Conservation (phyloP, 179 eudicot species). For the Corrigiola litoralis region DNA sequence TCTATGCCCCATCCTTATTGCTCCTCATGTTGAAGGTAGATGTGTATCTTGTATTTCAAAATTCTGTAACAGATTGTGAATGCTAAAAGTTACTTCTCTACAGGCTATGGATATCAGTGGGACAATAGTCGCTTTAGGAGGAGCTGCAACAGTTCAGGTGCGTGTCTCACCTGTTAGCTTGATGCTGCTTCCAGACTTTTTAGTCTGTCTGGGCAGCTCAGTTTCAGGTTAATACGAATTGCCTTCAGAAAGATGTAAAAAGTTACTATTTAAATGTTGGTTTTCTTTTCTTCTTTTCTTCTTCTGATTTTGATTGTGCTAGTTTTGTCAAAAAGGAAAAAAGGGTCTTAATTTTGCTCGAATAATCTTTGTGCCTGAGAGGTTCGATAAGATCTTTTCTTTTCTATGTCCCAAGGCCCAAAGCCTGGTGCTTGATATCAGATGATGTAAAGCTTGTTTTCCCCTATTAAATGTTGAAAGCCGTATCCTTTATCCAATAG, state of each 20-base stretch:
- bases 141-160: slow-evolving; percentile 95
- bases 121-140: slow-evolving; percentile 71
- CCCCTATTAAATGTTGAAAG: too few relatives aligned
- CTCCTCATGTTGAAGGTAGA: slow-evolving; percentile 82
- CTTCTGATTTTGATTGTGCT: neutral
- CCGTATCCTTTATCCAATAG: neutral
- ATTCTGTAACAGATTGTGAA: neutral
- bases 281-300: neutral
- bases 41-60: neutral
- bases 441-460: neutral
- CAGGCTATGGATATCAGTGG: slow-evolving; percentile 88
- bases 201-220: neutral
- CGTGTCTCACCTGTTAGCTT: slow-evolving; percentile 18
- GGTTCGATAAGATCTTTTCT: neutral
- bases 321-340: too few relatives aligned
- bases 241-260: too few relatives aligned
- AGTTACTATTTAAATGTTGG: too few relatives aligned
- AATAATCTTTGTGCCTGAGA: neutral
- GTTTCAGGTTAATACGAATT: too few relatives aligned
- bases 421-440: neutral
- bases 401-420: neutral
- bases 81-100: slow-evolving; percentile 8
- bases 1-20: slow-evolving; percentile 85
- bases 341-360: too few relatives aligned
- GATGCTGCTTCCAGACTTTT: neutral